Evolutionary conservation across 78 protist genomes (phyloP).

Genomic region (Goniomonas avonlea): DNA sequence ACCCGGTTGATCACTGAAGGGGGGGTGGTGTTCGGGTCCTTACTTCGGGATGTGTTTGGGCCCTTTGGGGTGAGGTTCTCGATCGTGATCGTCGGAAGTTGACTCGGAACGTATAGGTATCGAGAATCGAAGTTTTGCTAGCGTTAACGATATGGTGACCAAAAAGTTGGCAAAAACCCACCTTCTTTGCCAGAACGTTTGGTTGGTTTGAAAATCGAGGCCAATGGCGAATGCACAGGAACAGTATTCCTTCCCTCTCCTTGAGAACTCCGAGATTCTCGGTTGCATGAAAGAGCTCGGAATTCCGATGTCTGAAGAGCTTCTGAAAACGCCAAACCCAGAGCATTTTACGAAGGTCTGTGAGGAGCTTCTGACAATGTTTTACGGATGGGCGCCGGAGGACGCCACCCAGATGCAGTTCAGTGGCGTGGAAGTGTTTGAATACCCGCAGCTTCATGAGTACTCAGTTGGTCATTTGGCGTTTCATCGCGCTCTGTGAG

Average conservation of each 20-base stretch:
- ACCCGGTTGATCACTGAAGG: too few relatives aligned
- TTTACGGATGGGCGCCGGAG: not conserved
- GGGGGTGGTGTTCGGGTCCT: too few relatives aligned
- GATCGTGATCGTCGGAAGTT: too few relatives aligned
- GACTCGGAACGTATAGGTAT: too few relatives aligned
- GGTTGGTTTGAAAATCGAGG: not conserved
- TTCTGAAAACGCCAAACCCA: not conserved
- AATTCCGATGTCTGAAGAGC: not conserved
- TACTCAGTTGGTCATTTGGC: not conserved
- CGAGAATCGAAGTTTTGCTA: too few relatives aligned
- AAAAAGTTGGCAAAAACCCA: too few relatives aligned
- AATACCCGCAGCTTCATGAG: conserved; percentile 4
- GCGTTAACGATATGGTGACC: too few relatives aligned
- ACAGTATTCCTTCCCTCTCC: conserved; percentile 2
- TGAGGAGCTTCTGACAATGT: conserved; percentile 1
- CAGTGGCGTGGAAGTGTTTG: conserved; percentile 23
- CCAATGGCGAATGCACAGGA: not conserved
- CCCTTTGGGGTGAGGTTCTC: too few relatives aligned
- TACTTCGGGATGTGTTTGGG: too few relatives aligned
- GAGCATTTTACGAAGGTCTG: not conserved
- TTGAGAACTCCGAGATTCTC: conserved; percentile 3
- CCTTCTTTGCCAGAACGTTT: too few relatives aligned
- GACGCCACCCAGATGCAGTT: not conserved
- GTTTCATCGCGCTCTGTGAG: conserved; percentile 2
- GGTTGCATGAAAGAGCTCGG: conserved; percentile 13